A percentile compares a stretch with the other conserved stretches of the same genome.
Evolutionary conservation across 2,329 filamentous ascomycete genomes (phyloP).

Genomic region (Sclerotinia sclerotiorum): DNA sequence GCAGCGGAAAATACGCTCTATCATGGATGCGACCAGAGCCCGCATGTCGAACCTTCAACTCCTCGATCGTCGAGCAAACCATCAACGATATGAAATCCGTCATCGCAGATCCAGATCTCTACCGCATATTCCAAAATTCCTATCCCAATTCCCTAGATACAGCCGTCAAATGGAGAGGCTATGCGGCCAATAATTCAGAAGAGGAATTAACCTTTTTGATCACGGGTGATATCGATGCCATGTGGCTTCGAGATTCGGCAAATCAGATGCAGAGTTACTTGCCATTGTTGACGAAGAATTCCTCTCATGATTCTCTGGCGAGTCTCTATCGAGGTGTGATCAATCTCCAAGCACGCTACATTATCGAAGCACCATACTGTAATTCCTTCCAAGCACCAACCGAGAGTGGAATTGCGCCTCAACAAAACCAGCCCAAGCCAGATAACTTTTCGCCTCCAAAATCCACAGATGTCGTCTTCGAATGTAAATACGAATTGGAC

Average conservation of each 20-base stretch:
- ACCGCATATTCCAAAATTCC: conserved; percentile 68
- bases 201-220: conserved; percentile 65
- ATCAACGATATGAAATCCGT: conserved; percentile 67
- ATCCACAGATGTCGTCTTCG: conserved; percentile 76
- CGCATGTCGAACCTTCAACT: conserved; percentile 79
- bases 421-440: conserved; percentile 57
- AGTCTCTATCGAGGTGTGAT: conserved; percentile 69
- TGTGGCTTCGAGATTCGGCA: conserved; percentile 84
- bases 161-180: conserved; percentile 67
- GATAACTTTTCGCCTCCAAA: conserved; percentile 65
- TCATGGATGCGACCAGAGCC: conserved; percentile 76
- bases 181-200: conserved; percentile 53
- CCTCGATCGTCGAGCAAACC: conserved; percentile 71
- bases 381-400: conserved; percentile 86
- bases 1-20: conserved; percentile 71
- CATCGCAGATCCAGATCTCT: conserved; percentile 75
- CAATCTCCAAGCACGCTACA: conserved; percentile 69
- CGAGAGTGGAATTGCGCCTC: conserved; percentile 65
- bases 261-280: conserved; percentile 73
- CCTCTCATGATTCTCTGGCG: conserved; percentile 58
- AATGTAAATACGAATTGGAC: conserved; percentile 96
- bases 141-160: conserved; percentile 77
- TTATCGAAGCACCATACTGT: conserved; percentile 74
- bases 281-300: conserved; percentile 56
- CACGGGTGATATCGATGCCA: conserved; percentile 70